Base-by-base conservation (phyloP, 176 grass and related monocot genomes). In the Pontederia paniculata region DNA sequence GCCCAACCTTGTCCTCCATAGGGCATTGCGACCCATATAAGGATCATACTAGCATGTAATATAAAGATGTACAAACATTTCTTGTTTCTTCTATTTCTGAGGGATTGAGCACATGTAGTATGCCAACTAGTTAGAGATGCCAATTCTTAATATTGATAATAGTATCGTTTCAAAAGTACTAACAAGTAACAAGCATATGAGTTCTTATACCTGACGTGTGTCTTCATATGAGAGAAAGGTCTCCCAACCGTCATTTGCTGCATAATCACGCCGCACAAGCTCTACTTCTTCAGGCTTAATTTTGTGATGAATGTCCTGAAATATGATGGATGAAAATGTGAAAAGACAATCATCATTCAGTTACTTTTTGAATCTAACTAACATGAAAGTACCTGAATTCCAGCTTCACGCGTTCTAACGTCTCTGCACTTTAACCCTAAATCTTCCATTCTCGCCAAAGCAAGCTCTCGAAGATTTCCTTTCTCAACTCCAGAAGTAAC, bases 401-500 rank as follows among this genome's bases (percentile, higher is more conserved):
- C 93, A 41, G 93, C 86, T 67, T 98, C 93, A 22, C 83, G 83
- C 10, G 86, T 98, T 78, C 93, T 84, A 47, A 98, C 93, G 79
- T 98, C 93, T 65, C 93, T 72, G 62, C 93, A 98, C 76, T 98
- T 98, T 57, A 98, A 76, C 44, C 93, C 93, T 55, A 98, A 65
- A 77, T 98, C 83, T 68, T 88, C 80, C 86, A 98, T 98, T 74
- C 93, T 68, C 17, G 86, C 86, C 68, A 98, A 81, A 77, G 93
- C 93, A 76, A 98, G 86, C 54, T 91, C 93, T 47, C 93, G 86
- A 23, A 98, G 80, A 61, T 98, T 98, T 62, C 93, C 86, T 66
- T 98, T 98, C 77, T 98, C 93, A 5, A 98, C 93, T 77, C 93
- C 86, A 62, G 93, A 98, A 58, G 86, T 98, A 60, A 98, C 93